phyloP scores from a whole-genome alignment of 2,329 filamentous ascomycete genomes.

The Ceratocystis cubensis region DNA sequence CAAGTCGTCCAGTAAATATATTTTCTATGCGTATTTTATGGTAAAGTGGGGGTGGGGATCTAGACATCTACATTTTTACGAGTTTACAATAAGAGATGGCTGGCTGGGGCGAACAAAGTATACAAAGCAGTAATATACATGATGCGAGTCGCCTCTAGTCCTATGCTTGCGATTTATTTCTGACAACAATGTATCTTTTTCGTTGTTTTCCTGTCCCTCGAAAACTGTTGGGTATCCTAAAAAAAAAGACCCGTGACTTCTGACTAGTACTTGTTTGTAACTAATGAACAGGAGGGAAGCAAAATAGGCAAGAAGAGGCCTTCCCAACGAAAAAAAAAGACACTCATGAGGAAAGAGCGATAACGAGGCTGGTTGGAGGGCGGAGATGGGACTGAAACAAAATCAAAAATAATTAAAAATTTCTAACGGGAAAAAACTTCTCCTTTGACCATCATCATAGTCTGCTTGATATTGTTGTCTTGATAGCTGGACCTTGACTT shows the following conservation, averaged over 20 bases:
- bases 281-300: no score
- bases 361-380: no score
- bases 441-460: background rate
- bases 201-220: background rate
- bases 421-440: background rate
- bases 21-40: no score
- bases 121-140: background rate
- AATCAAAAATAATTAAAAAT: no score
- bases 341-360: no score
- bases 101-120: background rate
- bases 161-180: background rate
- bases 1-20: no score
- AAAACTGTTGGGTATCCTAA: constrained; percentile 1
- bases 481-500: background rate
- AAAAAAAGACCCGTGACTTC: background rate
- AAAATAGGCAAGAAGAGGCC: no score
- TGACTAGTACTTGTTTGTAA: background rate
- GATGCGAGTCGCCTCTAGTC: background rate
- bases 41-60: background rate
- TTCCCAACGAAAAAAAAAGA: no score
- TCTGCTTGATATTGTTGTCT: background rate
- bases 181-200: background rate
- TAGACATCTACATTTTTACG: no score
- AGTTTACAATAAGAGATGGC: background rate
- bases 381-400: no score